Base-by-base conservation (phyloP, 148 eudicot species). In the Pouteria glomerata region DNA sequence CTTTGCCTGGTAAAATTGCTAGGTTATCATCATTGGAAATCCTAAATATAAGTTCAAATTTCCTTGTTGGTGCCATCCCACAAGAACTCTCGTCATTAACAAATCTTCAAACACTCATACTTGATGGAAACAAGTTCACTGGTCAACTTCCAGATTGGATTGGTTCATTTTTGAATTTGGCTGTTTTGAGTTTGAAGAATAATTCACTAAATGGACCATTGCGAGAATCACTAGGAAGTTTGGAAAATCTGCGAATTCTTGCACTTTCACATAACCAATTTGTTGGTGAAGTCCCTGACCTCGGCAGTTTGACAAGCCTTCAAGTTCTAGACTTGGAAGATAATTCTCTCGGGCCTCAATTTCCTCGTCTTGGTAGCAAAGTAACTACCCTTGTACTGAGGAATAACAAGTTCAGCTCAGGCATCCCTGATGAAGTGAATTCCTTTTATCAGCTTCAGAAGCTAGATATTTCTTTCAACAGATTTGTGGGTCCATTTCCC, bases 321-420 rank as follows among this genome's bases (percentile, higher is more conserved):
- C 93, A 88, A 79, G 85, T 79, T 62, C 87, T 90, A 75, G 91
- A 93, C 77, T 45, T 90, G 45, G 92, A 74, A 53, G 50, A 68
- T 68, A 93, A 93, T 72, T 72, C 73, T 21, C 71, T 93, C 63
- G 98, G 98, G 35, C 96, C 96, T n/a, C 75, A 72, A n/a, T 88
- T 90, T 60, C 98, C 98, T 3, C 63, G 6, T 67, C 63, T 90
- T 53, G 81, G 81, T 64, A 78, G 70, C 45, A 92, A 79, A 53
- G 24, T 93, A 75, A 83, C 85, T 2, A 83, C 80, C 58, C 69
- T 93, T 10, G 84, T 85, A 21, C 82, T 93, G 1, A 87, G 83
- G 44, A 80, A 81, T 48, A 93, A 93, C 78, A 83, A 41, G n/a
- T 85, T 89, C 19, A 67, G 80, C 70, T 82, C 76, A 52, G 89